These are phyloP conservation scores for Talaromyces sp. DNA, from an alignment of 2,329 filamentous ascomycete genomes.

Conservation along the genomic window DNA sequence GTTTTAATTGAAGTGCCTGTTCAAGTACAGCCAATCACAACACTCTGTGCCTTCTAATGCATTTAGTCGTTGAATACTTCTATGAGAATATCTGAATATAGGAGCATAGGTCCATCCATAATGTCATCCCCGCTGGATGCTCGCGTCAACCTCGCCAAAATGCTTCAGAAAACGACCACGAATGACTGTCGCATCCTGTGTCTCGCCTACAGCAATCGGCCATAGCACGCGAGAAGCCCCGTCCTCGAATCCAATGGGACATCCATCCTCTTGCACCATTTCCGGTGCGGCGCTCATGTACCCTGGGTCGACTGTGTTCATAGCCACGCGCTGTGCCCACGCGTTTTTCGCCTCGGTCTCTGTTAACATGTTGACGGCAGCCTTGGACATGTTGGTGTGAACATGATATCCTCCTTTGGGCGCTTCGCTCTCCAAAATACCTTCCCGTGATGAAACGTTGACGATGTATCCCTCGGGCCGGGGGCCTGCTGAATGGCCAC, in stretches of 20 bases:
- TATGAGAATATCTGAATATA: background rate
- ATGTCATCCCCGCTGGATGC: background rate
- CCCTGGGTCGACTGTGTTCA: conserved; percentile 35
- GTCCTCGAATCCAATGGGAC: conserved; percentile 34
- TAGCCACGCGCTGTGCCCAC: conserved; percentile 28
- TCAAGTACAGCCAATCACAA: background rate
- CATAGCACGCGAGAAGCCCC: conserved; percentile 32
- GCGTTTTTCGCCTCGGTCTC: conserved; percentile 28
- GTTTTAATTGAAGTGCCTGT: background rate
- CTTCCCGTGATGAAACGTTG: conserved; percentile 28
- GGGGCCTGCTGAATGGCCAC: conserved; percentile 4
- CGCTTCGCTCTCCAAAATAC: conserved; percentile 22
- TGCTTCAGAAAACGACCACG: conserved; percentile 20
- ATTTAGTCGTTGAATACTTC: too few relatives aligned
- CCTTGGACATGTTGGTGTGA: conserved; percentile 38
- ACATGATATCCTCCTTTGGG: conserved; percentile 30
- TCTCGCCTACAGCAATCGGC: conserved; percentile 24
- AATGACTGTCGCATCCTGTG: conserved; percentile 9
- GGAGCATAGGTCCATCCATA: too few relatives aligned
- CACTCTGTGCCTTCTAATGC: background rate
- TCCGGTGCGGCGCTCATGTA: conserved; percentile 35
- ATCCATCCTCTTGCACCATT: conserved; percentile 19
- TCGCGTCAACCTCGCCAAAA: conserved; percentile 14
- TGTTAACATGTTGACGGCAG: conserved; percentile 38
- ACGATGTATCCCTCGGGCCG: background rate